phyloP scores from a whole-genome alignment of 768 basidiomycete genomes.

The Mycena galopus region DNA sequence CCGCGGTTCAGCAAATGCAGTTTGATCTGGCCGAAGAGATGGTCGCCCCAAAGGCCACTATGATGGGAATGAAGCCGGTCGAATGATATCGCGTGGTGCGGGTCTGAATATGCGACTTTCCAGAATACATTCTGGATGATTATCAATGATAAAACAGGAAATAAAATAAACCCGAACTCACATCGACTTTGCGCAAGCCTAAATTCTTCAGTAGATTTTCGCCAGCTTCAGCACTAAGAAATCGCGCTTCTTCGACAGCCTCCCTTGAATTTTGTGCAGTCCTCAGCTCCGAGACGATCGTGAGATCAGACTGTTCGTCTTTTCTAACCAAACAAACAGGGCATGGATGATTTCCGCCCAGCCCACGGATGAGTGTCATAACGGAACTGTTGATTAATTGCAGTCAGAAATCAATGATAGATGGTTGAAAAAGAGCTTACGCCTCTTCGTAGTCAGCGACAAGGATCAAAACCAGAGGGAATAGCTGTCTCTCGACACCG shows the following conservation, averaged over 20 bases:
- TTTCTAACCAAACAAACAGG: neutral
- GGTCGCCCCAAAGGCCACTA: constrained; percentile 49
- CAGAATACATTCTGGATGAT: constrained; percentile 59
- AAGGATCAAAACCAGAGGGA: constrained; percentile 53
- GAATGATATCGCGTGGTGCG: constrained; percentile 49
- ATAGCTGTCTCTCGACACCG: constrained; percentile 44
- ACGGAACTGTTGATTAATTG: constrained; percentile 49
- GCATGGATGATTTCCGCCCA: constrained; percentile 41
- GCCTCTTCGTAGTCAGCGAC: constrained; percentile 61
- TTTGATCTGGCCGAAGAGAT: constrained; percentile 46
- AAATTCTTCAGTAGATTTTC: constrained; percentile 41
- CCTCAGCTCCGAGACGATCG: neutral
- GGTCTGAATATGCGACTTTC: constrained; percentile 49
- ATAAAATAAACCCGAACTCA: constrained; percentile 31
- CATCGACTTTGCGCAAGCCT: constrained; percentile 41
- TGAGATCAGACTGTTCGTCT: neutral
- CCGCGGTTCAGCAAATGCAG: constrained; percentile 35
- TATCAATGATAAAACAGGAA: constrained; percentile 1
- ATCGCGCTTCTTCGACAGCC: constrained; percentile 33
- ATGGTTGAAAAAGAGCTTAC: constrained; percentile 48
- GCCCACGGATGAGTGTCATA: constrained; percentile 55
- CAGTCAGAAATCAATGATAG: neutral
- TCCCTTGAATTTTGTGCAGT: constrained; percentile 27
- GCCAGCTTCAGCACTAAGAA: constrained; percentile 9
- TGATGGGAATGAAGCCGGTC: constrained; percentile 55